Conservation (phyloP, 768 basidiomycete species). For the Pleurotus tuber-regium region DNA sequence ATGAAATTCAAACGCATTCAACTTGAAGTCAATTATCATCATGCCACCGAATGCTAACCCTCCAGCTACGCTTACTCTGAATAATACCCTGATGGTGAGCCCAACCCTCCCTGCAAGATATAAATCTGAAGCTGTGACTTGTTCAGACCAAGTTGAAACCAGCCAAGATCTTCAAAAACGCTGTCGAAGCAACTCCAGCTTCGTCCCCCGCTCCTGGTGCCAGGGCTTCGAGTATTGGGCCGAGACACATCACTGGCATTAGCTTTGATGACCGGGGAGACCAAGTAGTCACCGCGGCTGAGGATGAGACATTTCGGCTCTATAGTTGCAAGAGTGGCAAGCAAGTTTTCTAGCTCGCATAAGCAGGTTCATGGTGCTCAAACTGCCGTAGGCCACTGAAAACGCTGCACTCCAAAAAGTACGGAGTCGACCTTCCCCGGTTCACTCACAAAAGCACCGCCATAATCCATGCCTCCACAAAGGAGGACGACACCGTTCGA, state of each 20-base stretch:
- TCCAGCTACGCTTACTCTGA: constrained; percentile 41
- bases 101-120: constrained; percentile 3
- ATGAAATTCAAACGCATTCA: constrained; percentile 12
- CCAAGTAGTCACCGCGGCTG: constrained; percentile 78
- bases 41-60: constrained; percentile 43
- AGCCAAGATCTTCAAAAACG: constrained; percentile 82
- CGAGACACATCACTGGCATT: constrained; percentile 82
- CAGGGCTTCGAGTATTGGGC: constrained; percentile 41
- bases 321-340: constrained; percentile 91
- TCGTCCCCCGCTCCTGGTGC: constrained; percentile 41
- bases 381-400: constrained; percentile 56
- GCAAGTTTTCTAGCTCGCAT: constrained; percentile 56
- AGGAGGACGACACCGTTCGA: constrained; percentile 91
- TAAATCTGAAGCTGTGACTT: not conserved
- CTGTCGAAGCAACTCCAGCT: constrained; percentile 61
- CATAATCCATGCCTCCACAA: constrained; percentile 89
- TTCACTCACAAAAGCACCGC: constrained; percentile 90
- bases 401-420: constrained; percentile 90
- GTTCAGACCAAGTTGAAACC: constrained; percentile 75
- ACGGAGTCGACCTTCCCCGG: constrained; percentile 91
- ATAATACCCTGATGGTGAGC: constrained; percentile 49
- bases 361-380: constrained; percentile 10
- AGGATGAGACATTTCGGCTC: constrained; percentile 90
- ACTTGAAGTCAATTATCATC: constrained; percentile 7
- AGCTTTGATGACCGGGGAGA: constrained; percentile 92